Percentiles rank a stretch among this genome's conserved stretches.
Evolutionary conservation across 1,139 yeast species (phyloP).

Genomic region (Zygosaccharomyces sapae): DNA sequence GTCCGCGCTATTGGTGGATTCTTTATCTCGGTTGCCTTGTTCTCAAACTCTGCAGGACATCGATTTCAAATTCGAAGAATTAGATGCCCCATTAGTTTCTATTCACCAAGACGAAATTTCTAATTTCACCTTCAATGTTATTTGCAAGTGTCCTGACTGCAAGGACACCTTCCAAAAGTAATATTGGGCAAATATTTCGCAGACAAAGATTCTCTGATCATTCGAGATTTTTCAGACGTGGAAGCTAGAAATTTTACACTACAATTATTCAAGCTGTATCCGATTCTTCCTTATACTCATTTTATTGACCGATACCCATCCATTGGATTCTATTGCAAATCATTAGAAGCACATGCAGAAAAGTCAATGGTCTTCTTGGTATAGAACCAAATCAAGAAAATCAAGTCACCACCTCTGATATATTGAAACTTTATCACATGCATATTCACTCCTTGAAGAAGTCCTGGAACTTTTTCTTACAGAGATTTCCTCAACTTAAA

Average conservation of each 20-base stretch:
- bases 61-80: slow-evolving; percentile 25
- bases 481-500: slow-evolving; percentile 24
- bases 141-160: slow-evolving; percentile 31
- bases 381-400: slow-evolving; percentile 8
- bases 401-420: slow-evolving; percentile 20
- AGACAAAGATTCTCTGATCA: slow-evolving; percentile 18
- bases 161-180: slow-evolving; percentile 21
- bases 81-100: slow-evolving; percentile 22
- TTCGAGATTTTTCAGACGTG: slow-evolving; percentile 23
- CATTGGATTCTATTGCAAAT: slow-evolving; percentile 26
- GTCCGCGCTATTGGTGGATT: slow-evolving; percentile 13
- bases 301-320: slow-evolving; percentile 27
- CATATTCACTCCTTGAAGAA: slow-evolving; percentile 32
- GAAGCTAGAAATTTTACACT: slow-evolving; percentile 24
- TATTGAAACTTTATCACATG: slow-evolving; percentile 27
- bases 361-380: slow-evolving; percentile 21
- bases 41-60: slow-evolving; percentile 23
- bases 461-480: slow-evolving; percentile 27
- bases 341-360: slow-evolving; percentile 24
- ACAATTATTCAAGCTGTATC: slow-evolving; percentile 28
- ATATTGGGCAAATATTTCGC: slow-evolving; percentile 28
- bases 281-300: slow-evolving; percentile 32
- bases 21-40: slow-evolving; percentile 20
- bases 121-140: slow-evolving; percentile 20
- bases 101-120: slow-evolving; percentile 24